A percentile compares a stretch with the other conserved stretches of the same genome.
phyloP scores from a whole-genome alignment of 495 filamentous ascomycete genomes.

The Hypoxylon perforatum region DNA sequence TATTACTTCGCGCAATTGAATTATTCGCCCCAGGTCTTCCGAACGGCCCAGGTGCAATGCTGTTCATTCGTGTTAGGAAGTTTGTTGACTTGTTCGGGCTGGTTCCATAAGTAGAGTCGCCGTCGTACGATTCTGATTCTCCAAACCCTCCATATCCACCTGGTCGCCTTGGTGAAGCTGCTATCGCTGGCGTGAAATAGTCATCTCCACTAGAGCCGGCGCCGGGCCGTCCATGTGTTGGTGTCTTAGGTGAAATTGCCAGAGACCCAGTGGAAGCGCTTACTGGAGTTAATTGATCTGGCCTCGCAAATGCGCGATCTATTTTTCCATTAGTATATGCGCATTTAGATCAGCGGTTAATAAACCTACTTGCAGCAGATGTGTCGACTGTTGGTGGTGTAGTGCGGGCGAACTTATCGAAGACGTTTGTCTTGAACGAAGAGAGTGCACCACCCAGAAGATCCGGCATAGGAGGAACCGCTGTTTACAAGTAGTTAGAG shows the following conservation, averaged over 20 bases:
- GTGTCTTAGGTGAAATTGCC: slow-evolving; percentile 67
- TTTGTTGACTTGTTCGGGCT: slow-evolving; percentile 58
- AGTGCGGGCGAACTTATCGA: slow-evolving; percentile 53
- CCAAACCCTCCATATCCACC: slow-evolving; percentile 55
- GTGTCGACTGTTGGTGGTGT: slow-evolving; percentile 64
- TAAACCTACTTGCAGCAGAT: slow-evolving; percentile 65
- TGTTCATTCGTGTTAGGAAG: slow-evolving; percentile 69
- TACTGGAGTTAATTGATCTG: slow-evolving; percentile 69
- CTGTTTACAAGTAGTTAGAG: slow-evolving; percentile 41
- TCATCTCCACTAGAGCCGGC: slow-evolving; percentile 49
- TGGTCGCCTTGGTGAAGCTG: slow-evolving; percentile 50
- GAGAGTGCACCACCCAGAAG: slow-evolving; percentile 41
- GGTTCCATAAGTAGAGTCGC: slow-evolving; percentile 45
- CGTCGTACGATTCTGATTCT: slow-evolving; percentile 65
- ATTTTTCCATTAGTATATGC: slow-evolving; percentile 44
- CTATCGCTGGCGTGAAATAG: slow-evolving; percentile 50
- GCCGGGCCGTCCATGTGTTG: slow-evolving; percentile 49
- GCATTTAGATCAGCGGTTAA: slow-evolving; percentile 1
- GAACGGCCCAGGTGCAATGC: slow-evolving; percentile 75
- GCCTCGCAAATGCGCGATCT: slow-evolving; percentile 72
- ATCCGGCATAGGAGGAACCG: slow-evolving; percentile 55
- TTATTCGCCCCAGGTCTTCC: slow-evolving; percentile 45
- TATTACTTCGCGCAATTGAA: slow-evolving; percentile 36
- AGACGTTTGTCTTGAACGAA: slow-evolving; percentile 43
- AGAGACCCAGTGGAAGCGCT: slow-evolving; percentile 68